Evolutionary conservation across 345 rosid species (phyloP), one percentile per base, ranked within the genome.

Genomic region (Populus simonii): DNA sequence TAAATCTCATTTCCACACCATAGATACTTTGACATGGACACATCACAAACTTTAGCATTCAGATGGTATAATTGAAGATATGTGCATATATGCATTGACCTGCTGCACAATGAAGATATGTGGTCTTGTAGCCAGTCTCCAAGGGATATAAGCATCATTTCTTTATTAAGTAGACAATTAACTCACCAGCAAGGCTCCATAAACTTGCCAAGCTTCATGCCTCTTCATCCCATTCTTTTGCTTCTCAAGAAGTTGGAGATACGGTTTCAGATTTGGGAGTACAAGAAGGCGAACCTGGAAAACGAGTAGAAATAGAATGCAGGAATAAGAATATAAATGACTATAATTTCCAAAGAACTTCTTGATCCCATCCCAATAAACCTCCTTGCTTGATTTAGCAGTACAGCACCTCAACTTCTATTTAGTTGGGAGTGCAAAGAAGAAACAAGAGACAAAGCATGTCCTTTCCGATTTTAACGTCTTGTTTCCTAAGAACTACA

Each of bases 191-290:
- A 93, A 80, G 45, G 96, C 97, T 78, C 94, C 95, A 85, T 92
- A 93, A 67, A 96, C 93, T 66, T 86, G 97, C 97, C 98, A 92
- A 71, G 97, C 98, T 86, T 96, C 98, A 74, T 88, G 87, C 85
- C 92, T 90, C 90, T 96, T 93, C 82, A 89, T 80, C 87, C 87
- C 95, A 82, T 93, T 96, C 85, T 89, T 92, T 80, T 92, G 97
- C 85, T 80, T 89, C 84, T 93, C 97, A 77, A 87, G 97, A 86
- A 92, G 92, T 29, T 76, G 80, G 77, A 93, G 85, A 82, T 96
- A 96, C 59, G 93, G 90, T 83, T 88, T 87, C 41, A 96, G 91
- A 81, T 93, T 92, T 72, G 98, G 90, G 75, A 96, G 77, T 78
- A 96, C 71, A 79, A 92, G 92, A 78, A 89, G 94, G 36, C 91